A percentile compares a stretch with the other conserved stretches of the same genome.
Evolutionary conservation across 345 rosid genomes (phyloP).

Genomic region (Syzygium grande): DNA sequence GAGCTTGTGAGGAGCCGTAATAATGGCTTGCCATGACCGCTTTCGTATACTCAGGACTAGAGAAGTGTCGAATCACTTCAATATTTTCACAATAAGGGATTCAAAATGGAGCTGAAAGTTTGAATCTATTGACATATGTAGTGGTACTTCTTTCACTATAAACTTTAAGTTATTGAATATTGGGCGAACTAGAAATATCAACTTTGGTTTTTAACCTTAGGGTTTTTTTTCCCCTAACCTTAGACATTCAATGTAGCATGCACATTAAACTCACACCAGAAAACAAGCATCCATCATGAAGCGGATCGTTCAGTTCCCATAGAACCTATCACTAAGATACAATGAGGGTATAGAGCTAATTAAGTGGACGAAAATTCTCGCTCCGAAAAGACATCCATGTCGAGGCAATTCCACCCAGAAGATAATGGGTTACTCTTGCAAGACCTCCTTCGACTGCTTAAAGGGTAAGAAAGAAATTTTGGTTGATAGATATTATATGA

Average conservation of each 20-base stretch:
- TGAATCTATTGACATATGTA: not conserved
- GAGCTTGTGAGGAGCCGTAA: not conserved
- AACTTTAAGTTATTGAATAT: not conserved
- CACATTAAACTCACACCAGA: rapidly evolving
- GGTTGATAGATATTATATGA: not conserved
- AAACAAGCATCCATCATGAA: not conserved
- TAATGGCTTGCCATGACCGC: not conserved
- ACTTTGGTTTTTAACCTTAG: not conserved
- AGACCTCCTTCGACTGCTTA: not conserved
- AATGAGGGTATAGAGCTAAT: not conserved
- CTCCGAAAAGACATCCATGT: not conserved
- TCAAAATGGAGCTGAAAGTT: not conserved
- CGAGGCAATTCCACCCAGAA: not conserved
- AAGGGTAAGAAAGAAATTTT: not conserved
- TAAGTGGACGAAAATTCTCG: not conserved
- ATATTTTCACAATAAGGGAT: not conserved
- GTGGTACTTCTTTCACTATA: not conserved
- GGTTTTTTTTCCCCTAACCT: not conserved
- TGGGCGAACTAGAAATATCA: not conserved
- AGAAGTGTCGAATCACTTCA: not conserved
- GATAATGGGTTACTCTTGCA: not conserved
- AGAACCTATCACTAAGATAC: not conserved
- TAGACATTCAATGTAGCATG: not conserved
- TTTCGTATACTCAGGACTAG: not conserved
- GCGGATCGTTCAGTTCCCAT: rapidly evolving